Evolutionary conservation across 225 moss, liverwort and hornwort genomes (phyloP).

Genomic region (Sphagnum tenellum): DNA sequence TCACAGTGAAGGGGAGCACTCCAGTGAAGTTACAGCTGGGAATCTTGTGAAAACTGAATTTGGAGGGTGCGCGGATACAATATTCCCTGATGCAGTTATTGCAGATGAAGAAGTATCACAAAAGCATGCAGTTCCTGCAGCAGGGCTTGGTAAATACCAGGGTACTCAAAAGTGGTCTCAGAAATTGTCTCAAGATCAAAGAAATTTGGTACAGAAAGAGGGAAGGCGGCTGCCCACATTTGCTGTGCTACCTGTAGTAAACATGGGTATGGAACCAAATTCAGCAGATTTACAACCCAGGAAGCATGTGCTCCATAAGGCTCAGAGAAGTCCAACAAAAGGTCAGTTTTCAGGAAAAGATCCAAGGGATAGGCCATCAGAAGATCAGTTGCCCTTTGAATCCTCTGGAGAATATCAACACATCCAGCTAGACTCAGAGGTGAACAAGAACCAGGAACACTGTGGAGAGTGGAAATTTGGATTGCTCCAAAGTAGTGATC

Average conservation of each 20-base stretch:
- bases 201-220: constrained; percentile 5
- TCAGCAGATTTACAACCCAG: constrained; percentile 7
- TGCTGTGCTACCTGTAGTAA: constrained; percentile 5
- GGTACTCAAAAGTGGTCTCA: constrained; percentile 2
- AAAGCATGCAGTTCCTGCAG: constrained; percentile 7
- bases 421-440: background rate
- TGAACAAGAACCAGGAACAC: constrained; percentile 9
- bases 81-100: constrained; percentile 26
- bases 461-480: constrained; percentile 15
- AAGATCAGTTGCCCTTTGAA: no score
- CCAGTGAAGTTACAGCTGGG: constrained; percentile 17
- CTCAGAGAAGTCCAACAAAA: background rate
- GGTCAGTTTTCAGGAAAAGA: background rate
- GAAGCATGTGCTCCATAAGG: constrained; percentile 1
- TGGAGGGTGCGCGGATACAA: constrained; percentile 5
- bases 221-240: constrained; percentile 13
- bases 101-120: constrained; percentile 18
- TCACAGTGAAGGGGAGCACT: constrained; percentile 38
- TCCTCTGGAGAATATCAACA: no score
- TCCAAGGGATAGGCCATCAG: no score
- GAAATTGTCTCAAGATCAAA: constrained; percentile 11
- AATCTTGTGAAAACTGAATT: constrained; percentile 7
- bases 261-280: constrained; percentile 14
- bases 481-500: constrained; percentile 58
- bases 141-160: constrained; percentile 3